These are phyloP conservation scores for Spergularia bocconei DNA, from an alignment of 148 eudicot species.

Conservation along the genomic window DNA sequence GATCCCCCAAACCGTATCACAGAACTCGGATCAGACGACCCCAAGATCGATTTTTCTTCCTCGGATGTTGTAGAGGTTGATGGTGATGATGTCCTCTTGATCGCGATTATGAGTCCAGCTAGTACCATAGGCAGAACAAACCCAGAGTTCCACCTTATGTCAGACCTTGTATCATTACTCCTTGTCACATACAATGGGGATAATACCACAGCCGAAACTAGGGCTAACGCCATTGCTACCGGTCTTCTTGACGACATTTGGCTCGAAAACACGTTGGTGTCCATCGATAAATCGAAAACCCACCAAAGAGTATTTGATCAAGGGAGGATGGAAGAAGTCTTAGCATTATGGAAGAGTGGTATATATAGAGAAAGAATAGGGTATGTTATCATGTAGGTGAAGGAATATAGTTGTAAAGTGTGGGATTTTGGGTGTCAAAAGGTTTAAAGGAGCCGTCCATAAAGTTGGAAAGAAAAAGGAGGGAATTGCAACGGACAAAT, in stretches of 20 bases:
- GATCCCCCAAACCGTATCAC: conserved; percentile 65
- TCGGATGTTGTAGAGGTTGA: conserved; percentile 20
- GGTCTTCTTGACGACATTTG: conserved; percentile 55
- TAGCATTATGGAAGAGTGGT: conserved; percentile 2
- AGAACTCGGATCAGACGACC: conserved; percentile 35
- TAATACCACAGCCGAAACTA: conserved; percentile 58
- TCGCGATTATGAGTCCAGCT: conserved; percentile 78
- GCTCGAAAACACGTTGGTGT: conserved; percentile 26
- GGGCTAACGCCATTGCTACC: conserved; percentile 63
- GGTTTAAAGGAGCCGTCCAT: conserved; percentile 58
- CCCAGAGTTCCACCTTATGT: conserved; percentile 63
- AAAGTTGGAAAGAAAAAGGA: conserved; percentile 34
- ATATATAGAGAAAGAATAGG: conserved; percentile 30
- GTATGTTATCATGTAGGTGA: conserved; percentile 19
- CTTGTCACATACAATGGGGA: conserved; percentile 62
- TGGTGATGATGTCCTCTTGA: conserved; percentile 53
- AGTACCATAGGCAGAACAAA: conserved; percentile 72
- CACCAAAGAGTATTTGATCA: conserved; percentile 10
- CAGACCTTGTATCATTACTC: conserved; percentile 33
- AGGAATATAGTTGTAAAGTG: conserved; percentile 53
- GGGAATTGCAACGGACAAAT: conserved; percentile 12
- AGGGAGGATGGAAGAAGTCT: conserved; percentile 17
- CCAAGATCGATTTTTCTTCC: conserved; percentile 13
- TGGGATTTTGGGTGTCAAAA: conserved; percentile 33
- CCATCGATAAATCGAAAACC: conserved; percentile 30